A percentile compares a stretch with the other conserved stretches of the same genome.
Conservation (phyloP, 306 rosid species). For the Hippophae tibetana region DNA sequence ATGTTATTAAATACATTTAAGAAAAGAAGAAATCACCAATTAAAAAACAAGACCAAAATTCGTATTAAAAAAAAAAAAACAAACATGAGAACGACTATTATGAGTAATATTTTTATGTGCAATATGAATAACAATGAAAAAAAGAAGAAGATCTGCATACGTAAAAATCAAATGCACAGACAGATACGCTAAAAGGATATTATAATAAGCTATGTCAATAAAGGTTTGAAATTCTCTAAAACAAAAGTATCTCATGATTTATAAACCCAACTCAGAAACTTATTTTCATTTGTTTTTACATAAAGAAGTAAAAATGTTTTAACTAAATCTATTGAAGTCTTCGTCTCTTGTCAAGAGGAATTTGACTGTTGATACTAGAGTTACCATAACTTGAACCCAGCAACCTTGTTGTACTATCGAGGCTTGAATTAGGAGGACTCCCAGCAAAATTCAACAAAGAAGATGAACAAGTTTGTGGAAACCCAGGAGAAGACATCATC, state of each 20-base stretch:
- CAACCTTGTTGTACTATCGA: constrained; percentile 18
- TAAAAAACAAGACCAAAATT: too few species aligned
- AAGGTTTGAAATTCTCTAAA: constrained; percentile 23
- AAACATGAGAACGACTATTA: too few species aligned
- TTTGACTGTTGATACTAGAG: constrained; percentile 20
- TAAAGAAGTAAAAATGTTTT: background rate
- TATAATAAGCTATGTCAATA: constrained; percentile 15
- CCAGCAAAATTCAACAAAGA: constrained; percentile 38
- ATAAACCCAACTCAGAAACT: constrained; percentile 29
- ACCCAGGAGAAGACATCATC: constrained; percentile 8
- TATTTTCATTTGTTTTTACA: constrained; percentile 12
- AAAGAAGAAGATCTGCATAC: background rate
- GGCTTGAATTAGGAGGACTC: constrained; percentile 22
- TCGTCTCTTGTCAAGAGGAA: constrained; percentile 34
- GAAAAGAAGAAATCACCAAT: too few species aligned
- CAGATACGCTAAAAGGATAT: background rate
- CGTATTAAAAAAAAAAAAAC: too few species aligned
- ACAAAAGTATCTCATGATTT: constrained; percentile 30
- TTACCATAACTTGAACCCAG: constrained; percentile 5
- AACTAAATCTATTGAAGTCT: constrained; percentile 26
- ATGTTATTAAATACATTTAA: too few species aligned
- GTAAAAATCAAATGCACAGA: constrained; percentile 2
- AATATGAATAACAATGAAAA: background rate
- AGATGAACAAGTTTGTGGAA: constrained; percentile 47
- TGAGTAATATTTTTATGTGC: too few species aligned